Conservation (phyloP, 371 early-diverging fungal species). For the Mortierella sp. region DNA sequence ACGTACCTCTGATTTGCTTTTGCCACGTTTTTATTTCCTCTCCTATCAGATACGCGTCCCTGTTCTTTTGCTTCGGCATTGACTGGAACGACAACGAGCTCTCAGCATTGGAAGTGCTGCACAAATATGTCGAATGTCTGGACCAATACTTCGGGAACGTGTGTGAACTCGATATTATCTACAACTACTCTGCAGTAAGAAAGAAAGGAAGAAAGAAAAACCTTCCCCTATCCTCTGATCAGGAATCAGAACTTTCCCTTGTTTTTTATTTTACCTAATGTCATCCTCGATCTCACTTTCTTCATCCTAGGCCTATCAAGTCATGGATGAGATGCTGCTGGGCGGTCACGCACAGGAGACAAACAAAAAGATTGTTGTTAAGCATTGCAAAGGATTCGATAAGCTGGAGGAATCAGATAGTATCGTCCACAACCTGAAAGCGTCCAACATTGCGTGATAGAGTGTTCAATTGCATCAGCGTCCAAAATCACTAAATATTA, state of each 20-base stretch:
- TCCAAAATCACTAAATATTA: not conserved
- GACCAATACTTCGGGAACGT: constrained; percentile 64
- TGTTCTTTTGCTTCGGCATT: constrained; percentile 58
- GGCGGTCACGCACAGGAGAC: constrained; percentile 57
- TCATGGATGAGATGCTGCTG: constrained; percentile 66
- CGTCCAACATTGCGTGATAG: constrained; percentile 52
- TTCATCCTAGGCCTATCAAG: constrained; percentile 53
- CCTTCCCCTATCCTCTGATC: not conserved
- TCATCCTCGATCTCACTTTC: not conserved
- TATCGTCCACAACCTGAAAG: constrained; percentile 50
- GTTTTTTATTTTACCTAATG: not conserved
- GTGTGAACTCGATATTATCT: constrained; percentile 78
- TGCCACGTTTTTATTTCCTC: not conserved
- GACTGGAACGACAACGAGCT: constrained; percentile 61
- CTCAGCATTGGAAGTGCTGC: constrained; percentile 55
- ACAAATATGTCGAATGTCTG: constrained; percentile 59
- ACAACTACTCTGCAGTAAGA: constrained; percentile 63
- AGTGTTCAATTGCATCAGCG: not conserved
- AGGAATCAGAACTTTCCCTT: not conserved
- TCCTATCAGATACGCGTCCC: constrained; percentile 53
- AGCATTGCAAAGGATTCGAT: constrained; percentile 55
- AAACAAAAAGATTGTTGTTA: constrained; percentile 52
- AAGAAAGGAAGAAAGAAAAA: no score
- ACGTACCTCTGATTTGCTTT: not conserved
- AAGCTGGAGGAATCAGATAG: constrained; percentile 54